Evolutionary conservation across 306 rosid species (phyloP).

Genomic region (Sophora flavescens): DNA sequence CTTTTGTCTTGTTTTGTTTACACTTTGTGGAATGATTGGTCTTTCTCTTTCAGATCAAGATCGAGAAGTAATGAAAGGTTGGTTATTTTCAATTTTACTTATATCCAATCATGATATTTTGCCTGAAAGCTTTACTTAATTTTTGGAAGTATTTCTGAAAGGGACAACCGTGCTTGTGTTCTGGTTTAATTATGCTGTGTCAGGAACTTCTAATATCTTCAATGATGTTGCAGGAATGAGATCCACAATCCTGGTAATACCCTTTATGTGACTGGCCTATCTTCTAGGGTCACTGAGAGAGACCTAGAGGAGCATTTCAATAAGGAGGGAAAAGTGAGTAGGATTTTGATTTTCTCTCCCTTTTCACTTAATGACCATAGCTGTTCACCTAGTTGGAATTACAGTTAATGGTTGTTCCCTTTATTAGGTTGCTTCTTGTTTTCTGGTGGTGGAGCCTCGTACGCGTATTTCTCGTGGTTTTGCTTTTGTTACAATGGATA

Average conservation of each 20-base stretch:
- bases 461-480: conserved; percentile 94
- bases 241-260: conserved; percentile 74
- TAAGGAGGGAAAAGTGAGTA: conserved; percentile 89
- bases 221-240: conserved; percentile 54
- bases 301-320: conserved; percentile 91
- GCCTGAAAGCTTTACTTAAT: not conserved
- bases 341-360: not conserved
- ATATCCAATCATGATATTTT: not conserved
- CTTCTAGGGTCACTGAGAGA: conserved; percentile 91
- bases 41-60: conserved; percentile 67
- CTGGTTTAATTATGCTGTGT: conserved; percentile 29
- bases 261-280: conserved; percentile 94
- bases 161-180: not conserved
- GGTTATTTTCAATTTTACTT: conserved; percentile 32
- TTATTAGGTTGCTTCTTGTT: conserved; percentile 90
- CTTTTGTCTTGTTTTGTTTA: conserved; percentile 9
- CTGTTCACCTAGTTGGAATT: conserved; percentile 8
- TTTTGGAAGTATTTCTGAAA: conserved; percentile 17
- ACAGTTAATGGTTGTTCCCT: not conserved
- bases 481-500: conserved; percentile 92
- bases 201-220: conserved; percentile 32
- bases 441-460: conserved; percentile 96
- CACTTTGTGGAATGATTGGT: conserved; percentile 32
- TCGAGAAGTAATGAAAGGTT: conserved; percentile 90
- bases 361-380: not conserved